Percentiles rank a stretch among this genome's conserved stretches.
phyloP scores from a whole-genome alignment of 2,329 filamentous ascomycete species.

The Rutstroemia sp. region DNA sequence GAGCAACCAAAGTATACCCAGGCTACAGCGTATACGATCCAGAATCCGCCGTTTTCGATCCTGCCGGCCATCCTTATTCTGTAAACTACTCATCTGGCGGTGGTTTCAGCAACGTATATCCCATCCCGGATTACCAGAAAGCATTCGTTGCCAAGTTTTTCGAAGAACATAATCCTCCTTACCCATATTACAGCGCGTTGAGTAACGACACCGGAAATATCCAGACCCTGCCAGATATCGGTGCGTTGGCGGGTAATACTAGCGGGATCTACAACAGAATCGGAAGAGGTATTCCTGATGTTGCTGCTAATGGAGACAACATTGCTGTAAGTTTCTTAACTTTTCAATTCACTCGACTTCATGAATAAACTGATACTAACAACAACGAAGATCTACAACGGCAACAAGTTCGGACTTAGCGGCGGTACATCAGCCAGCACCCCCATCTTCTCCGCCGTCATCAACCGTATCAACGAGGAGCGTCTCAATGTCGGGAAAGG shows the following conservation, averaged over 20 bases:
- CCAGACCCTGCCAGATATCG: conserved; percentile 13
- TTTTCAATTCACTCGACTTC: not conserved
- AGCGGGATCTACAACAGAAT: conserved; percentile 17
- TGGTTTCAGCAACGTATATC: conserved; percentile 41
- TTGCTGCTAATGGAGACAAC: conserved; percentile 27
- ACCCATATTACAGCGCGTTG: conserved; percentile 16
- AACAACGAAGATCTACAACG: conserved; percentile 7
- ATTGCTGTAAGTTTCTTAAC: conserved; percentile 20
- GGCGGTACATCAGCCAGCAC: conserved; percentile 44
- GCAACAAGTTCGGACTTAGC: conserved; percentile 13
- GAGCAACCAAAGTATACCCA: conserved; percentile 26
- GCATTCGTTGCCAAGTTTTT: conserved; percentile 36
- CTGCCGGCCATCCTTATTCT: conserved; percentile 11
- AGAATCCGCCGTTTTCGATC: conserved; percentile 22
- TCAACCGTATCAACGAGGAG: conserved; percentile 45
- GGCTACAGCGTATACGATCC: conserved; percentile 32
- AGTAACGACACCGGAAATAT: conserved; percentile 13
- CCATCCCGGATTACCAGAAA: conserved; percentile 36
- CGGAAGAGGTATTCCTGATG: conserved; percentile 36
- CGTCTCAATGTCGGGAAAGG: conserved; percentile 38
- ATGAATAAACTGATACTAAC: not conserved
- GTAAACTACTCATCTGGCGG: conserved; percentile 34
- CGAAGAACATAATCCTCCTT: conserved; percentile 20
- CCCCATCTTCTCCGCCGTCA: conserved; percentile 40
- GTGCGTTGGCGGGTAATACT: conserved; percentile 9